Base-by-base conservation (phyloP, 2,329 filamentous ascomycete genomes). In the Exophiala sp. region DNA sequence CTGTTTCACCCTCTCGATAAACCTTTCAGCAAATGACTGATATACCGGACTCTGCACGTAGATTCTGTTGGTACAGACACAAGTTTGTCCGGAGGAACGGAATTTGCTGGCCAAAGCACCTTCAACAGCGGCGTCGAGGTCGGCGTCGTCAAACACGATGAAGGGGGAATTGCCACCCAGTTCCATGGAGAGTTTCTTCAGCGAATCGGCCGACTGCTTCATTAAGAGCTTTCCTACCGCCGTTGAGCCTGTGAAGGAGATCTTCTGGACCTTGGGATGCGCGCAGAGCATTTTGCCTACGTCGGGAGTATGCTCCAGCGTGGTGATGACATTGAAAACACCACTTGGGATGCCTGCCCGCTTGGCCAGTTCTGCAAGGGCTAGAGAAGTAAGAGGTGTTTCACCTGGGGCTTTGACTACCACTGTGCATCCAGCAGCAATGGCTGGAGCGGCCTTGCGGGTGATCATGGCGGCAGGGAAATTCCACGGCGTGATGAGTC, bases 401-500 rank as follows among this genome's bases (percentile, higher is more conserved):
- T 69, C 65, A 11, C 65, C 63, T 9, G 66, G 64, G 2, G 70
- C 62, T 47, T 73, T 73, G n/a, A 66, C 55, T n/a, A 73, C 66
- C 36, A 69, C 64, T 0, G 69, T 68, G 50, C 69, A 71, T 6
- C 71, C 71, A 4, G 69, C 69, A 3, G 70, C 70, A 11, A 73
- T 60, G 2, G 70, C 69, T 20, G 67, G 62, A 10, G 59, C 66
- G 7, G 63, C 63, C 44, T 70, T 70, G 9, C 68, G 59, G 24
- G 66, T 57, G 59, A 89, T 82, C 86, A 89, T 89, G 44, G 86
- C 85, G 3, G 85, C 82, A 6, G 86, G 86, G 65, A 94, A 95
- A 73, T 95, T 95, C 89, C 89, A 94, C 70, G 90, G 89, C 10
- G 89, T 91, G 59, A 95, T 89, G 47, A 92, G 74, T 2, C 86